Evolutionary conservation across 805 yeast species (phyloP).

Genomic region (Myxozyma mucilagina): DNA sequence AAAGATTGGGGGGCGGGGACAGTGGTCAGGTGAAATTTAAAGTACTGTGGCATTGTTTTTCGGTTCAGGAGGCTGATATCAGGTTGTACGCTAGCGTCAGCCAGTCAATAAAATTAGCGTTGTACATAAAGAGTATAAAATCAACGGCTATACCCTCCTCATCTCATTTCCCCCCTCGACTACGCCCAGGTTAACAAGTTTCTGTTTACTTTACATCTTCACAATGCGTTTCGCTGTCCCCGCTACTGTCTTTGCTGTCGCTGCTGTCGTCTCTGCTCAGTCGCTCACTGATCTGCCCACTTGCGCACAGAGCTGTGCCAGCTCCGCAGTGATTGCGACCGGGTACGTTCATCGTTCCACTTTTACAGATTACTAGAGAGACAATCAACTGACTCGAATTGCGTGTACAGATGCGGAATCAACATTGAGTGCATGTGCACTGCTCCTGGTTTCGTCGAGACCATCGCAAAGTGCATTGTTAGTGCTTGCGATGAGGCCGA

Average conservation of each 20-base stretch:
- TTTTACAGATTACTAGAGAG: neutral
- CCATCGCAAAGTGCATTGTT: slow-evolving; percentile 19
- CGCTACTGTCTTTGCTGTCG: slow-evolving; percentile 8
- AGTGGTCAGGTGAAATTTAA: neutral
- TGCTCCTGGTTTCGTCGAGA: slow-evolving; percentile 7
- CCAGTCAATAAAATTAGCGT: neutral
- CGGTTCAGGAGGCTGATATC: neutral
- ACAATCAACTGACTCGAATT: neutral
- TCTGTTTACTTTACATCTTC: neutral
- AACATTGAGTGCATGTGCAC: slow-evolving; percentile 28
- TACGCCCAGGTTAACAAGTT: neutral
- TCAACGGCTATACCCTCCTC: neutral
- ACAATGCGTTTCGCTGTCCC: slow-evolving; percentile 15
- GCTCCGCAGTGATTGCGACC: slow-evolving; percentile 4
- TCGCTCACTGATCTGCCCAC: slow-evolving; percentile 13
- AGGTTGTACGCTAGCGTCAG: neutral
- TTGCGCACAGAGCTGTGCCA: slow-evolving; percentile 26
- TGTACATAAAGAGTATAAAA: neutral
- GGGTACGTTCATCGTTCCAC: slow-evolving; percentile 5
- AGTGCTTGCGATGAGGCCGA: slow-evolving; percentile 24
- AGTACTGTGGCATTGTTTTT: neutral
- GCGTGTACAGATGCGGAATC: neutral
- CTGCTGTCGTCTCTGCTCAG: slow-evolving; percentile 20
- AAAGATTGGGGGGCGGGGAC: neutral
- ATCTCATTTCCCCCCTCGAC: neutral